Conservation (phyloP, 352 stramenopile genomes). For the Thalassiosira mediterranea region DNA sequence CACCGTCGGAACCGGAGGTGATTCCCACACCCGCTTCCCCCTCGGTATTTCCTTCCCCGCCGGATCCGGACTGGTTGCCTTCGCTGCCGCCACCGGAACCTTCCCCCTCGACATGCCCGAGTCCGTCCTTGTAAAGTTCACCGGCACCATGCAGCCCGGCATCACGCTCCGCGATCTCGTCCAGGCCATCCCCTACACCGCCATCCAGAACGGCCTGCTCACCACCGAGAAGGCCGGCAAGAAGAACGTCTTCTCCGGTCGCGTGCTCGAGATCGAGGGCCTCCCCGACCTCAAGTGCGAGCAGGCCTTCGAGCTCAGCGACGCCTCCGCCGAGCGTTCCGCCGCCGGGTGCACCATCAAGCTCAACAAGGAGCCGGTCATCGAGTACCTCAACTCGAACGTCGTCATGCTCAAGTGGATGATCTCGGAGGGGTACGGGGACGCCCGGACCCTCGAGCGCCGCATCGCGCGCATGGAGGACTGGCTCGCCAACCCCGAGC, state of each 20-base stretch:
- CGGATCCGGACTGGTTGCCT: constrained; percentile 86
- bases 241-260: constrained; percentile 88
- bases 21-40: constrained; percentile 88
- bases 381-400: constrained; percentile 87
- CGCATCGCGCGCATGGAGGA: constrained; percentile 86
- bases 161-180: constrained; percentile 88
- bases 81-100: constrained; percentile 86
- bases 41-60: constrained; percentile 88
- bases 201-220: constrained; percentile 85
- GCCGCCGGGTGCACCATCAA: constrained; percentile 88
- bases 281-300: constrained; percentile 87
- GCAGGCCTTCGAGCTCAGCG: constrained; percentile 87
- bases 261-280: constrained; percentile 88
- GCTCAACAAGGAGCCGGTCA: constrained; percentile 87
- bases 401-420: constrained; percentile 90
- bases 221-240: constrained; percentile 88
- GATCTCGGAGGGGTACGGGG: constrained; percentile 88
- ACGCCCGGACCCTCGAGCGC: constrained; percentile 84
- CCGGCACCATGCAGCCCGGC: constrained; percentile 85
- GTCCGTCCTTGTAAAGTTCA: constrained; percentile 86
- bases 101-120: constrained; percentile 89
- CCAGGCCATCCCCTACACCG: constrained; percentile 87
- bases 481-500: constrained; percentile 82
- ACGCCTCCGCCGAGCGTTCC: constrained; percentile 85
- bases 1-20: constrained; percentile 87